Evolutionary conservation across 495 filamentous ascomycete species (phyloP).

Genomic region (Neurospora sp.): DNA sequence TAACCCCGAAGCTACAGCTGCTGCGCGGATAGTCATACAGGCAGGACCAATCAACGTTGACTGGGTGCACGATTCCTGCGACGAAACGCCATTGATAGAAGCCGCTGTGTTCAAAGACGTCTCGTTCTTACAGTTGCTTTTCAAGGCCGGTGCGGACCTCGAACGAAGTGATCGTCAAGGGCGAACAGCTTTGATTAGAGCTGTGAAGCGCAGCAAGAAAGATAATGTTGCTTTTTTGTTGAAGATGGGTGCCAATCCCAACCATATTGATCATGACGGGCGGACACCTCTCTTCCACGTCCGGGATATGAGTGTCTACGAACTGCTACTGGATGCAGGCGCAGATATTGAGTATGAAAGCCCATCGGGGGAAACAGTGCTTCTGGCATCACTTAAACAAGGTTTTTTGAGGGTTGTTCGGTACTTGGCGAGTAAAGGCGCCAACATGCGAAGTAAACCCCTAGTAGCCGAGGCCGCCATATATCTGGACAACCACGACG

Average conservation of each 20-base stretch:
- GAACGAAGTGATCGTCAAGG: background rate
- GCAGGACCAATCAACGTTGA: background rate
- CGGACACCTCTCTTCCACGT: background rate
- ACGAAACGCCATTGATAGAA: background rate
- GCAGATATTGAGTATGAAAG: background rate
- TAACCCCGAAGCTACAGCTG: background rate
- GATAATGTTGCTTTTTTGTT: background rate
- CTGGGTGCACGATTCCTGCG: background rate
- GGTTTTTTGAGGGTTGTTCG: too few species aligned
- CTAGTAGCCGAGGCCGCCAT: too few species aligned
- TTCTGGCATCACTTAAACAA: too few species aligned
- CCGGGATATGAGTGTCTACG: background rate
- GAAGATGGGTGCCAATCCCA: background rate
- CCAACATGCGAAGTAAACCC: too few species aligned
- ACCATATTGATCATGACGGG: background rate
- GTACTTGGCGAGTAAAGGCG: too few species aligned
- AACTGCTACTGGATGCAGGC: background rate
- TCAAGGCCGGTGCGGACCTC: background rate
- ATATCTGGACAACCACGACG: too few species aligned
- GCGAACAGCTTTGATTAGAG: background rate
- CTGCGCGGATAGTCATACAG: background rate
- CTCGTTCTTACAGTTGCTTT: background rate
- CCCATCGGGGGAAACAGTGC: background rate
- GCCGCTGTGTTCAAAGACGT: background rate
- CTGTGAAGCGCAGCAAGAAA: accelerated